phyloP scores from a whole-genome alignment of 495 filamentous ascomycete species.

The Penicillium atrosanguineum region DNA sequence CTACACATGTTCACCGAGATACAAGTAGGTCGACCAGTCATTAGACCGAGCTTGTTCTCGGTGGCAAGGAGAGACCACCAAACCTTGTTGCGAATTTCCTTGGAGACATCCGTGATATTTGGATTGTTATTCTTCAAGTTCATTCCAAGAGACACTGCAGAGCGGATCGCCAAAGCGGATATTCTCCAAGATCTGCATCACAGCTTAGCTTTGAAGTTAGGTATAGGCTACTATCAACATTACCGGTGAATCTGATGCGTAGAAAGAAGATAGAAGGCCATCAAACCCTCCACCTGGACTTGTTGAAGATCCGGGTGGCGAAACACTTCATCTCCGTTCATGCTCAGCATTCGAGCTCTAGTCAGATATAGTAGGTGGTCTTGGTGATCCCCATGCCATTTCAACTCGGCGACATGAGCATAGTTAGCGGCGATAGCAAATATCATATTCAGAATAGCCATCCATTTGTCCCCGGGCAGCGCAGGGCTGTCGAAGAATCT shows the following conservation, averaged over 20 bases:
- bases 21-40: constrained; percentile 59
- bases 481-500: constrained; percentile 24
- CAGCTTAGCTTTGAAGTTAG: not conserved
- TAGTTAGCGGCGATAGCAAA: constrained; percentile 60
- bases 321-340: constrained; percentile 47
- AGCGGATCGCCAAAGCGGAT: constrained; percentile 57
- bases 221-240: constrained; percentile 1
- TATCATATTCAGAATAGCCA: constrained; percentile 58
- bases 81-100: constrained; percentile 55
- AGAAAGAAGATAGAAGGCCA: constrained; percentile 55
- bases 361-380: constrained; percentile 57
- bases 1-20: constrained; percentile 46
- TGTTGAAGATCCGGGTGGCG: constrained; percentile 53
- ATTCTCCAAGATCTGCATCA: constrained; percentile 57
- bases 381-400: constrained; percentile 37
- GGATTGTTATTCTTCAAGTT: constrained; percentile 55
- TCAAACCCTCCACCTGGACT: constrained; percentile 53
- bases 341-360: constrained; percentile 50
- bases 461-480: constrained; percentile 43
- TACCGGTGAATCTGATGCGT: constrained; percentile 60
- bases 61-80: constrained; percentile 63
- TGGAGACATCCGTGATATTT: constrained; percentile 43
- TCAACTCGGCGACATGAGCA: constrained; percentile 42
- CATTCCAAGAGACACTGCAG: constrained; percentile 56
- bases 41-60: constrained; percentile 56